Evolutionary conservation across 148 eudicot species (phyloP), one percentile per base, ranked within the genome.

Genomic region (Polygonum aviculare): DNA sequence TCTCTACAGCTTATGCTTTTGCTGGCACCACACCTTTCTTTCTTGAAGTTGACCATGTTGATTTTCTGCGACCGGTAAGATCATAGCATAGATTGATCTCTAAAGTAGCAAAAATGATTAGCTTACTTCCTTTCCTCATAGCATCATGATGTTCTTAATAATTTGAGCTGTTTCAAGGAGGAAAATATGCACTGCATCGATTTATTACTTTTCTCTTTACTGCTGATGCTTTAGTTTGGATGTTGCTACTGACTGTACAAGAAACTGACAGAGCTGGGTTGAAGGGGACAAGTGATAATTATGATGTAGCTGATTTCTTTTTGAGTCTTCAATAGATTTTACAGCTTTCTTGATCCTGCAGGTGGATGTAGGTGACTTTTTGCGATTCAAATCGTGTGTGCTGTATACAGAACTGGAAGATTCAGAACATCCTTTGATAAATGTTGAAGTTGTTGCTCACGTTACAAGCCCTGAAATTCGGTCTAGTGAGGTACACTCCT

Each of bases 351-450:
- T 67, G 10, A 67, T 67, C n/a, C 15, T 84, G 78, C 87, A 95
- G 99, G 97, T 95, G 83, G 99, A 95, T 78, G 98, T 93, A 71
- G 99, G 99, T 69, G 97, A 95, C 80, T 91, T 93, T 82, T 79
- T 93, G 86, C 91, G 99, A 69, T 84, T 95, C 83, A 95, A 89
- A 79, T 88, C 99, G 4, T 95, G 99, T 63, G 91, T 95, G 36
- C 84, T 95, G 77, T 93, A 89, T 83, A 95, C 98, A 19, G 99
- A 95, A 84, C 74, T 79, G 52, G 91, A 91, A 81, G 78, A 82
- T 80, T 82, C 91, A 36, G 94, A 93, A 59, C 88, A 79, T 80
- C 99, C 99, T 63, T 77, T 95, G 9, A 93, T 95, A 72, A 87
- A 89, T 67, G 82, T 95, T 63, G 98, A 95, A 88, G 99, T 95